Evolutionary conservation across 257 asterid genomes (phyloP), one percentile per base, ranked within the genome.

Genomic region (Craterostigma plantagineum): DNA sequence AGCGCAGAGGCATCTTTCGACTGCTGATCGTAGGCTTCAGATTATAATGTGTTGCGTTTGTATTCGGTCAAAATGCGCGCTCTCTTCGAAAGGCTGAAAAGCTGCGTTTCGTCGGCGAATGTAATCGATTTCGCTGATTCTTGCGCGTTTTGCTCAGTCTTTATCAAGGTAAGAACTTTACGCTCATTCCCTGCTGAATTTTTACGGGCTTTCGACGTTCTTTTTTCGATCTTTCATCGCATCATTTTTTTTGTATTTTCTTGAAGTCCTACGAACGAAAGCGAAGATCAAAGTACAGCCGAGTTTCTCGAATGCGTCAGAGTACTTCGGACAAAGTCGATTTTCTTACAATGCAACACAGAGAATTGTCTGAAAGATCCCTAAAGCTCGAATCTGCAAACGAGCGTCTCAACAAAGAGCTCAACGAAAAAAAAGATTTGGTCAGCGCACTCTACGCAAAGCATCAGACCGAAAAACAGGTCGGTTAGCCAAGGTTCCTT

Each of bases 381-480:
- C 57, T 92, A 17, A 90, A 83, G 63, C 61, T 75, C 23, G 95
- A 90, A 71, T 67, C 79, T 57, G 55, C 68, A 38, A 67, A 59
- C 41, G 92, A 76, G 56, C 70, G 65, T 64, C 81, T 79, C 9
- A 49, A 46, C 7, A 77, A 77, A 70, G 95, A 83, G 57, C 56
- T 83, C 34, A 92, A 75, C 43, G 95, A 90, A 55, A 83, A 90
- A 66, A 77, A 73, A 62, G 94, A 79, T 56, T 48, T 75, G 66
- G 69, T 79, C 38, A 75, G 56, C 69, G 62, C 91, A 0, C 91
- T 90, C 44, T 90, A 82, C 57, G 40, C 60, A 35, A 83, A 83
- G 69, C 87, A 75, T 72, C 93, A 77, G 61, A 79, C 52, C 16
- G 95, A 90, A 67, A 90, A 90, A 63, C 99, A 90, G 99, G 99